Evolutionary conservation across 345 rosid species (phyloP).

Genomic region (Melaleuca alternifolia): DNA sequence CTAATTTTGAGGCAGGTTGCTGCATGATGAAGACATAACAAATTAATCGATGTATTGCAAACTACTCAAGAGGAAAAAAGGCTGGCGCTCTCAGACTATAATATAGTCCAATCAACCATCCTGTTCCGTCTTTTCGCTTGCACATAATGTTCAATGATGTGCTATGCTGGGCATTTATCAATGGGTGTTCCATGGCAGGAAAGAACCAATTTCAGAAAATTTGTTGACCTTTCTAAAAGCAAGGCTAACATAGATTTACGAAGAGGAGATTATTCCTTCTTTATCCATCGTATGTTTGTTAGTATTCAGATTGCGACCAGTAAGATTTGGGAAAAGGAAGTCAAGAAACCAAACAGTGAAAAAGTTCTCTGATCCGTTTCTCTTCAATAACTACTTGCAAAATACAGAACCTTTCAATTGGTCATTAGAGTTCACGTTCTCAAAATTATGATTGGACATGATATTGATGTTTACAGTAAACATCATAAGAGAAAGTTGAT

Average conservation of each 20-base stretch:
- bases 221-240: background rate
- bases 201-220: background rate
- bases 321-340: background rate
- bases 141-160: background rate
- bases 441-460: background rate
- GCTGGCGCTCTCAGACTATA: background rate
- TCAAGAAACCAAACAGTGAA: background rate
- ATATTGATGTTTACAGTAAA: background rate
- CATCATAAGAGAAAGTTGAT: background rate
- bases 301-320: background rate
- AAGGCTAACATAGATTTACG: background rate
- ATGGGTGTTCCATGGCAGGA: background rate
- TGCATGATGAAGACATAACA: slow-evolving; percentile 15
- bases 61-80: background rate
- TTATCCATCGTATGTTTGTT: background rate
- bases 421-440: background rate
- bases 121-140: background rate
- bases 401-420: background rate
- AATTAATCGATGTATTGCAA: background rate
- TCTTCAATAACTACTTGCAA: background rate
- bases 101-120: background rate
- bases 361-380: background rate
- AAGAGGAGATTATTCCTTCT: background rate
- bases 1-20: slow-evolving; percentile 44
- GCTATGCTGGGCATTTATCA: background rate